phyloP scores from a whole-genome alignment of 129 eudicot genomes.

The Dittrichia graveolens region DNA sequence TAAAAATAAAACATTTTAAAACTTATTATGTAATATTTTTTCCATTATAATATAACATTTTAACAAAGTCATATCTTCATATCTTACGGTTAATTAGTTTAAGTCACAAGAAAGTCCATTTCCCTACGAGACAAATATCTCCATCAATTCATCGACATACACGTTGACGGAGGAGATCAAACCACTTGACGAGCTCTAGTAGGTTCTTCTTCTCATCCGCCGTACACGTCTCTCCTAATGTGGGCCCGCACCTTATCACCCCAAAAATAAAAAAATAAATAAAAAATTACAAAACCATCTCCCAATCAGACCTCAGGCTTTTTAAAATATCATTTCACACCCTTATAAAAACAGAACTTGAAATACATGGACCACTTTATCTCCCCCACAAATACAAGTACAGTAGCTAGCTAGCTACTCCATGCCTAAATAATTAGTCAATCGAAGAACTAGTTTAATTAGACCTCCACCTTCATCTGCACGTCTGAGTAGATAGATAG shows the following conservation, averaged over 20 bases:
- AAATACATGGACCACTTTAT: conserved; percentile 25
- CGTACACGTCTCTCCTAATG: conserved; percentile 52
- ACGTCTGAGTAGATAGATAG: conserved; percentile 13
- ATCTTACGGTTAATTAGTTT: not conserved
- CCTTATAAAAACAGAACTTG: conserved; percentile 6
- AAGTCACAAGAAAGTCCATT: conserved; percentile 29
- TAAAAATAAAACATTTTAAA: too few relatives aligned
- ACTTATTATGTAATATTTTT: too few relatives aligned
- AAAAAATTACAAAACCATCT: not conserved
- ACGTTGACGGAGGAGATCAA: conserved; percentile 51
- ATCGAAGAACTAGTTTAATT: not conserved
- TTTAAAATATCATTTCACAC: not conserved
- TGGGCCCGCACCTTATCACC: conserved; percentile 50
- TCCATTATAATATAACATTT: too few relatives aligned
- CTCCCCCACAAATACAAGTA: conserved; percentile 39
- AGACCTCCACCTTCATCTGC: not conserved
- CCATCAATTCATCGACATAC: conserved; percentile 10
- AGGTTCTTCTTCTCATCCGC: conserved; percentile 37
- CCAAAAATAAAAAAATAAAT: conserved; percentile 23
- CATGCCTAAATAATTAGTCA: conserved; percentile 20
- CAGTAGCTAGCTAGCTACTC: conserved; percentile 34
- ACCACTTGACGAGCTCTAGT: conserved; percentile 44
- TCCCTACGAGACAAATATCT: conserved; percentile 36
- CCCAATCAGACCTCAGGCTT: conserved; percentile 17
- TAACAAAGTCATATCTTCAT: too few relatives aligned